These are phyloP conservation scores for Schizothecium vesticola DNA, from an alignment of 495 filamentous ascomycete genomes.

Conservation along the genomic window DNA sequence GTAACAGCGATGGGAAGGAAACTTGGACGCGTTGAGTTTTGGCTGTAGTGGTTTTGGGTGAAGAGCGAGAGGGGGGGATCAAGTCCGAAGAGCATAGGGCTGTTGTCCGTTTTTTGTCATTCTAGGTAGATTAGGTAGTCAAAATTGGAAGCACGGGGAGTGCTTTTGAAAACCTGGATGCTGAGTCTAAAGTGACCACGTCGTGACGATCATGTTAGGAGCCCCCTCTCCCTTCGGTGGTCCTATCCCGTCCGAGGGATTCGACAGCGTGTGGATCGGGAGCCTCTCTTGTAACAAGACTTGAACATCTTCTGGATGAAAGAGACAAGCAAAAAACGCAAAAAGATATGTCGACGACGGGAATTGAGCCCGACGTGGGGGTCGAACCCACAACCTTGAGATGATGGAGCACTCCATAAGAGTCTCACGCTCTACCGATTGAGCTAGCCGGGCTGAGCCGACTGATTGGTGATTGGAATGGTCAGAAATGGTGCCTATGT, in stretches of 20 bases:
- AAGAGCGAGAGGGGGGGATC: neutral
- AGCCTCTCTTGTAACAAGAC: too few relatives aligned
- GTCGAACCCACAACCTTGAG: slow-evolving; percentile 7
- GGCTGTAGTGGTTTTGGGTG: neutral
- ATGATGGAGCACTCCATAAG: slow-evolving; percentile 44
- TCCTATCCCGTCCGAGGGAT: too few relatives aligned
- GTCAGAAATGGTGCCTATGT: neutral
- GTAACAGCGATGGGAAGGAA: neutral
- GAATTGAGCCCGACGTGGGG: slow-evolving; percentile 7
- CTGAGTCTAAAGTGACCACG: too few relatives aligned
- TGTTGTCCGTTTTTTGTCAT: neutral
- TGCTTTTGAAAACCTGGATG: neutral
- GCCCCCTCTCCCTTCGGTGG: too few relatives aligned
- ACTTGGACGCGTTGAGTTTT: neutral
- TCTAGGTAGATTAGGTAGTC: neutral
- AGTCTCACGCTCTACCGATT: slow-evolving; percentile 83
- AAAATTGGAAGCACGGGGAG: neutral
- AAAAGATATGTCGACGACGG: neutral
- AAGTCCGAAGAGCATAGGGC: neutral
- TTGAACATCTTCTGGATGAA: too few relatives aligned
- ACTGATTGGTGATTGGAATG: neutral
- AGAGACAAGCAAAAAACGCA: neutral
- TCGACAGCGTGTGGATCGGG: too few relatives aligned
- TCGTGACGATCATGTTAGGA: neutral
- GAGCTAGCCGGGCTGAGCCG: slow-evolving; percentile 54